phyloP scores from a whole-genome alignment of 495 filamentous ascomycete species.

The Parmelia sp. region DNA sequence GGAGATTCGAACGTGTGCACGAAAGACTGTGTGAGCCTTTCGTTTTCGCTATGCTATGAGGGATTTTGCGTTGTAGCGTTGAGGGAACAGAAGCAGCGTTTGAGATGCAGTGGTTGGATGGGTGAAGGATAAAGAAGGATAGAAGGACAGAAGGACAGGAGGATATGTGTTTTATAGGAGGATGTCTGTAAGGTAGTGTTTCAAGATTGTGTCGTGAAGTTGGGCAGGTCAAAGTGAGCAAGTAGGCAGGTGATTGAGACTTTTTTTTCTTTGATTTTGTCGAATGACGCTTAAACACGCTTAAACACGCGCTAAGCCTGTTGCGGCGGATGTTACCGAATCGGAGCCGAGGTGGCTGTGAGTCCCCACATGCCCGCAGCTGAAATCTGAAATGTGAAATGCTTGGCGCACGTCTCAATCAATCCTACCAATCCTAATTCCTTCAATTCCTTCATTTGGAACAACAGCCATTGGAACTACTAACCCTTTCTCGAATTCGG shows the following conservation, averaged over 20 bases:
- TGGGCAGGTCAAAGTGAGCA: no score
- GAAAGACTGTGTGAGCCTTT: constrained; percentile 26
- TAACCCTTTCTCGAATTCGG: no score
- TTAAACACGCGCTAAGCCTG: neutral
- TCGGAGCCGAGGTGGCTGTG: no score
- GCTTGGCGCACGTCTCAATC: no score
- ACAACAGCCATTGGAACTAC: no score
- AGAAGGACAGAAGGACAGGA: neutral
- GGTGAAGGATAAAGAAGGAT: neutral
- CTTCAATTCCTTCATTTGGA: no score
- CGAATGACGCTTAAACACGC: neutral
- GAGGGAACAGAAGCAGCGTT: neutral
- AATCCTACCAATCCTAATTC: no score
- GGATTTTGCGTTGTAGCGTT: neutral
- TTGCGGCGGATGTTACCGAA: neutral
- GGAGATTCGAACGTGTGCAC: constrained; percentile 10
- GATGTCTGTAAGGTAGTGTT: neutral
- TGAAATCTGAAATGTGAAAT: no score
- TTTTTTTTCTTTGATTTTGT: neutral
- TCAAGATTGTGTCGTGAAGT: neutral
- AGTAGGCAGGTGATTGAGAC: neutral
- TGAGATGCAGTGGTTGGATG: neutral
- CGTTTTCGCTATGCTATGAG: constrained; percentile 16
- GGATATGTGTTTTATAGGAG: neutral
- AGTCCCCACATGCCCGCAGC: no score